Evolutionary conservation across 441 rosid species (phyloP), one percentile per base, ranked within the genome.

Genomic region (Sinapis alba): DNA sequence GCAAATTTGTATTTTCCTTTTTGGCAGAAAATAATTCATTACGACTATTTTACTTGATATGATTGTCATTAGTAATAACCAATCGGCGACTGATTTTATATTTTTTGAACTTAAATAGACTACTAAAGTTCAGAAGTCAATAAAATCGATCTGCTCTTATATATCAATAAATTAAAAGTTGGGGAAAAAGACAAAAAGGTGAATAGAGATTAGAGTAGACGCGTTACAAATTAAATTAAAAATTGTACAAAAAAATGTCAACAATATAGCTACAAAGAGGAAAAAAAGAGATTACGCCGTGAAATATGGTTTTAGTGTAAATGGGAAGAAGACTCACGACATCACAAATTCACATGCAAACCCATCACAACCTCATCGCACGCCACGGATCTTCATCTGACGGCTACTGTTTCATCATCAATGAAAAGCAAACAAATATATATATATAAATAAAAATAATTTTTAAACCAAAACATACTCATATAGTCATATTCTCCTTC

Each of bases 231-330:
- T 10, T 34, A 10, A 34, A 34, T 7, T 7, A 34, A 34, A 9
- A 9, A 34, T 34, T 34, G 3, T 34, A 34, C 41, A 8, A 34
- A 34, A 34, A 34, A 8, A 0, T 34, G 41, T 41, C 61, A 32
- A 67, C 28, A 56, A 24, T 67, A 50, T 50, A 24, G 68, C 57
- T 36, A 68, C 73, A 41, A 63, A 62, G 30, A 23, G 53, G 27
- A 60, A 74, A 8, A 65, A 6, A 45, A 51, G 16, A 62, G 75
- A 61, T 65, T 75, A 20, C 84, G 77, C 81, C 85, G 85, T 71
- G 76, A 73, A 75, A 75, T 78, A 13, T 65, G 85, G 81, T 26
- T 53, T 38, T 1, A 50, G 1, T 18, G 56, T 50, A 51, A 51
- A 51, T 51, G 24, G 24, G 24, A 36, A 41, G 13, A 36, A 7